These are phyloP conservation scores for Pneumocystis oryctolagi DNA, from an alignment of 1,139 yeast genomes.

Conservation along the genomic window DNA sequence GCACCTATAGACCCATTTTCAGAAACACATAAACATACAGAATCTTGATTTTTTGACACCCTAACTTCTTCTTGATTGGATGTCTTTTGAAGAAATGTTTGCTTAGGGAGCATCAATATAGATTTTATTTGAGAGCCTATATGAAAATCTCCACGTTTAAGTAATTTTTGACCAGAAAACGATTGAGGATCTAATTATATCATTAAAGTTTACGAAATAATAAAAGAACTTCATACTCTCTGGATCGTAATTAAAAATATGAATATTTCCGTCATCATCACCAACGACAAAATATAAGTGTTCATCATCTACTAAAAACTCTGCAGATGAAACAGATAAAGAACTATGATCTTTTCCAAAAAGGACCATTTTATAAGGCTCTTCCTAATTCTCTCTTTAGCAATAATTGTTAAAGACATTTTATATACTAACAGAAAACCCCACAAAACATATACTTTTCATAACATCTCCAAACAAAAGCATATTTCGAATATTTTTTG, in stretches of 20 bases:
- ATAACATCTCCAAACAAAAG: slow-evolving; percentile 65
- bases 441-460: slow-evolving; percentile 69
- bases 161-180: slow-evolving; percentile 59
- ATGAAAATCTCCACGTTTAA: slow-evolving; percentile 58
- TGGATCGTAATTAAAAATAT: slow-evolving; percentile 76
- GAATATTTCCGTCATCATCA: slow-evolving; percentile 56
- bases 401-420: not conserved
- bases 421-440: slow-evolving; percentile 40
- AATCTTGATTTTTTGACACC: slow-evolving; percentile 9
- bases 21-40: slow-evolving; percentile 44
- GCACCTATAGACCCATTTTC: slow-evolving; percentile 66
- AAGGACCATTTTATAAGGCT: slow-evolving; percentile 73
- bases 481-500: slow-evolving; percentile 71
- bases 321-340: slow-evolving; percentile 47
- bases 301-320: slow-evolving; percentile 57
- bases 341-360: slow-evolving; percentile 61
- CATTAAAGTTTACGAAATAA: not conserved
- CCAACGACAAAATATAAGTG: slow-evolving; percentile 54
- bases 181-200: slow-evolving; percentile 50
- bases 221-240: slow-evolving; percentile 26
- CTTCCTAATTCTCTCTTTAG: slow-evolving; percentile 27
- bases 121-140: slow-evolving; percentile 48
- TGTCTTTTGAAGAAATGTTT: slow-evolving; percentile 3
- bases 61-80: slow-evolving; percentile 7
- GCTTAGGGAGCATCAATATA: slow-evolving; percentile 40